Conservation (phyloP, 441 rosid genomes). For the Cnidoscolus chayamansa region DNA sequence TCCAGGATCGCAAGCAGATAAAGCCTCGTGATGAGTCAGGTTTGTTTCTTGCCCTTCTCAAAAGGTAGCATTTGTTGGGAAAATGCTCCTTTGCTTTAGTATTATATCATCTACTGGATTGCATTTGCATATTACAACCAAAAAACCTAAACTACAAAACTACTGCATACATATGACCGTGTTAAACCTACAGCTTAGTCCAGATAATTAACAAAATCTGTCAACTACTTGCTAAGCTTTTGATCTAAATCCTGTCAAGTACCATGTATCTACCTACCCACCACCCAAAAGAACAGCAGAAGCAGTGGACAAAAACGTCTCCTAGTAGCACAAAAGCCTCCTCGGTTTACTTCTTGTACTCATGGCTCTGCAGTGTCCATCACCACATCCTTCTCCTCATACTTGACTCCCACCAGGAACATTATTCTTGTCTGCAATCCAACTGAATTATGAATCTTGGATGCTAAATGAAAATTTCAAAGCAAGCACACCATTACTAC, state of each 20-base stretch:
- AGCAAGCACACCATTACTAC: slow-evolving; percentile 17
- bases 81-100: not conserved
- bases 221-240: not conserved
- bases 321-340: not conserved
- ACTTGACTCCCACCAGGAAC: slow-evolving; percentile 71
- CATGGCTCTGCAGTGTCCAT: slow-evolving; percentile 34
- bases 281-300: not conserved
- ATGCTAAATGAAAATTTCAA: not conserved
- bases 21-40: no score
- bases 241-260: not conserved
- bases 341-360: not conserved
- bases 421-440: slow-evolving; percentile 53
- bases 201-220: slow-evolving; percentile 6
- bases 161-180: not conserved
- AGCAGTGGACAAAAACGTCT: not conserved
- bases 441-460: not conserved
- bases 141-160: no score
- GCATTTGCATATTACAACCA: not conserved
- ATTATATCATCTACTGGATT: not conserved
- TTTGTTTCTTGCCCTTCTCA: no score
- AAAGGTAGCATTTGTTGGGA: no score
- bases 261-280: not conserved
- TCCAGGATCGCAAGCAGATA: no score
- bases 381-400: slow-evolving; percentile 47
- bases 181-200: not conserved